These are phyloP conservation scores for Fermentozyma sake DNA, from an alignment of 1,139 yeast species.

Conservation along the genomic window DNA sequence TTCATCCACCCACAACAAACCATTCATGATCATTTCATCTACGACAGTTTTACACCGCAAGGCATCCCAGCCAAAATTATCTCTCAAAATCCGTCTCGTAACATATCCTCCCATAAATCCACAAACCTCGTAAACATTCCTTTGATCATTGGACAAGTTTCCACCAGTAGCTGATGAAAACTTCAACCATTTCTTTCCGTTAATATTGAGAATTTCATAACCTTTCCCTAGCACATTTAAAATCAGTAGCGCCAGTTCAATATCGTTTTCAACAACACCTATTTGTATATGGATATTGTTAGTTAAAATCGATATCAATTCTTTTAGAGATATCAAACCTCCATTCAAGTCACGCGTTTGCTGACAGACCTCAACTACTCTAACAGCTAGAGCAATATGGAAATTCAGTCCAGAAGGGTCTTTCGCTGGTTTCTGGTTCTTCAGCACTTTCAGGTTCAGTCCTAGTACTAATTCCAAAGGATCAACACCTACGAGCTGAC, in stretches of 20 bases:
- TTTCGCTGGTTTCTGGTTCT: slow-evolving; percentile 5
- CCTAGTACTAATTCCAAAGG: slow-evolving; percentile 57
- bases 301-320: slow-evolving; percentile 34
- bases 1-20: slow-evolving; percentile 78
- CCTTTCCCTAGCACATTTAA: slow-evolving; percentile 36
- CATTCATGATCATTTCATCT: slow-evolving; percentile 75
- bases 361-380: slow-evolving; percentile 71
- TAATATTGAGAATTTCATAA: slow-evolving; percentile 29
- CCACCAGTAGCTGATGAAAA: slow-evolving; percentile 20
- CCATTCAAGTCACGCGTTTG: slow-evolving; percentile 71
- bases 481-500: slow-evolving; percentile 78
- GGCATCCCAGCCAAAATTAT: slow-evolving; percentile 69
- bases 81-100: slow-evolving; percentile 55
- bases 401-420: too few relatives aligned
- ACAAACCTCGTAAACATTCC: slow-evolving; percentile 66
- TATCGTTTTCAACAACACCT: slow-evolving; percentile 40
- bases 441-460: slow-evolving; percentile 7
- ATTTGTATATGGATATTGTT: slow-evolving; percentile 27
- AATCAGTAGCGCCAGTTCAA: slow-evolving; percentile 51
- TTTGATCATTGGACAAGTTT: slow-evolving; percentile 53
- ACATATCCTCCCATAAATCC: slow-evolving; percentile 65
- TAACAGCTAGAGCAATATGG: slow-evolving; percentile 62
- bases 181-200: slow-evolving; percentile 38
- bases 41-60: slow-evolving; percentile 60
- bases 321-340: slow-evolving; percentile 67